Conservation (phyloP, 306 rosid genomes). For the Cicer chorassanicum region DNA sequence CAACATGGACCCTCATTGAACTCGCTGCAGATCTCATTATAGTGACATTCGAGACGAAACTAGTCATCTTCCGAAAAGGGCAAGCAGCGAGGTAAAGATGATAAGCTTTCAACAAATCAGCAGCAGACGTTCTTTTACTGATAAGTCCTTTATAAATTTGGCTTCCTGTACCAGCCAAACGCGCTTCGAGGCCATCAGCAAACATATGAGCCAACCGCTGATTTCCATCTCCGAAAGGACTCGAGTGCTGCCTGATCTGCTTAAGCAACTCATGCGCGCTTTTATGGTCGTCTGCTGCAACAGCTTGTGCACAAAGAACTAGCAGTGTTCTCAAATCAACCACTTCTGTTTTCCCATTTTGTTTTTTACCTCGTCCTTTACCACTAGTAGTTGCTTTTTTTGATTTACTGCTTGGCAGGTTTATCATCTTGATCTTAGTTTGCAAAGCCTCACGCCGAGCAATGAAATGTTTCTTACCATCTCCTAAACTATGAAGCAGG, state of each 20-base stretch:
- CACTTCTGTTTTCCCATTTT: constrained; percentile 66
- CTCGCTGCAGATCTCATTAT: constrained; percentile 50
- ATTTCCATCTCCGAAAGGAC: constrained; percentile 81
- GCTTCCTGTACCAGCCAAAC: constrained; percentile 97
- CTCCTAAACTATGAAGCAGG: constrained; percentile 64
- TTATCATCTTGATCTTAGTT: constrained; percentile 45
- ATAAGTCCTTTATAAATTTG: constrained; percentile 87
- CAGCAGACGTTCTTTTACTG: constrained; percentile 71
- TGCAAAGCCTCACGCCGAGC: constrained; percentile 70
- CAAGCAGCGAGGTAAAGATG: constrained; percentile 86
- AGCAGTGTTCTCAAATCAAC: constrained; percentile 88
- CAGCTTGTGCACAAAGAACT: constrained; percentile 86
- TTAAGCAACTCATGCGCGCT: constrained; percentile 73
- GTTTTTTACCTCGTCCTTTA: constrained; percentile 79
- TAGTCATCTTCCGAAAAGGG: constrained; percentile 77
- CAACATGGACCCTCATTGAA: constrained; percentile 69
- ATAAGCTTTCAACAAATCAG: constrained; percentile 78
- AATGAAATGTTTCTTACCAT: constrained; percentile 51
- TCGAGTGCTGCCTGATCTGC: constrained; percentile 76
- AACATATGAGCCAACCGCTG: constrained; percentile 87
- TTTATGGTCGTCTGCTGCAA: constrained; percentile 87
- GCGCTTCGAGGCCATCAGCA: constrained; percentile 95
- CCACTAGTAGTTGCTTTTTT: constrained; percentile 57
- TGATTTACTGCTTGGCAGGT: constrained; percentile 53
- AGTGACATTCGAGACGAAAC: constrained; percentile 67